Base-by-base conservation (phyloP, 352 stramenopile species). In the Globisporangium irregulare region DNA sequence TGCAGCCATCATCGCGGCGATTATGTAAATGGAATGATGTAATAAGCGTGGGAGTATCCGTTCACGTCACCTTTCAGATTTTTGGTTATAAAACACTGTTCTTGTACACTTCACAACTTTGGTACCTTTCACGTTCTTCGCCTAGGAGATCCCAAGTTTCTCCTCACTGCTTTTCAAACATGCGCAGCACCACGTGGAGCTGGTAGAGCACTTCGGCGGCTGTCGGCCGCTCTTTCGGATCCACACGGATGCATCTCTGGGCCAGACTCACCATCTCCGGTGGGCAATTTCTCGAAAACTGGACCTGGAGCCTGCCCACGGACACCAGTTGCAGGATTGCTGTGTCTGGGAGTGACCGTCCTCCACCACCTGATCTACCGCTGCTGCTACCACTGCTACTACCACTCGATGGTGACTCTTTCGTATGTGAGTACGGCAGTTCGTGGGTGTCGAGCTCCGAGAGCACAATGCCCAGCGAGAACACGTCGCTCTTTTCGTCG, bases 391-490 rank as follows among this genome's bases (percentile, higher is more conserved):
- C 41, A n/a, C n/a, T 20, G 8, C 3, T 27, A 43, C 29, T 9
- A 20, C 18, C 55, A 34, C 2, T 60, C 6, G 34, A 24, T 1
- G 18, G 2, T 4, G 29, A 6, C 34, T 50, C 41, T 59, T 48
- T 73, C 5, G 51, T 68, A 54, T 78, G 64, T 0, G 73, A 70
- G 46, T 83, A 81, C 25, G 74, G 76, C 15, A 81, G 54, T 34
- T 70, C 66, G 55, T 72, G 67, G 38, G 87, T 93, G 59, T 95
- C 87, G 60, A 93, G 77, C 62, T 95, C 87, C 4, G 82, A 89
- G 8, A 95, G 72, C 46, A 95, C 87, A 34, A 96, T 82, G 36
- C 90, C 91, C 25, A 96, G 78, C 25, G 86, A 94, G 71, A 71
- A 73, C 24, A 73, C 59, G n/a, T 77, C 73, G n/a, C 62, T 70